Evolutionary conservation across 2,329 filamentous ascomycete genomes (phyloP), one percentile per base, ranked within the genome.

Genomic region (Lomentospora prolificans): DNA sequence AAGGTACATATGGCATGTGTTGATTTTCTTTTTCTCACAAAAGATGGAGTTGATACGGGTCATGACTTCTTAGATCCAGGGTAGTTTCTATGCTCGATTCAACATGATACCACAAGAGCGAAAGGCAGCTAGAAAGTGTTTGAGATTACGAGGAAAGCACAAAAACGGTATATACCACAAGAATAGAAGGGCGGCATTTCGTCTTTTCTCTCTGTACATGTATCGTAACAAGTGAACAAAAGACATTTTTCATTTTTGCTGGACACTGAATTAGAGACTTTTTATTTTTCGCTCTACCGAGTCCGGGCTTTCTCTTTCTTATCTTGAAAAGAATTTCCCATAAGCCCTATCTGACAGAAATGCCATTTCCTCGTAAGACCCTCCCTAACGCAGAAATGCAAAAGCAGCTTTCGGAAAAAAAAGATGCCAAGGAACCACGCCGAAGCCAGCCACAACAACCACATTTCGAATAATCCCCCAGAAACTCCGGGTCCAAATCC

Each of bases 401-500:
- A 56, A 50, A 56, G 30, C 48, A 51, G 46, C 46, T 31, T 50
- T 53, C 50, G 50, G 30, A 33, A 33, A 33, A n/a, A n/a, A 56
- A 56, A 51, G 48, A 56, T 55, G 53, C 53, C 53, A 50, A 33
- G 53, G 50, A 48, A 50, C 53, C 31, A 55, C 53, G 53, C 53
- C 53, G 53, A 50, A 48, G 53, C 53, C 53, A 36, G 50, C 53
- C 53, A 33, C 25, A 46, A 17, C 52, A 55, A 44, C n/a, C 24
- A 17, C 53, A 17, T 25, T 36, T 39, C 27, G 19, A 17, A 22
- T 44, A 9, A 22, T 7, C 31, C 48, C 22, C 31, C 27, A n/a
- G 22, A 48, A 48, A 48, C 19, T 22, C 46, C 12, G 46, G 24
- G 24, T 30, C 36, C 17, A 41, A 46, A 52, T 50, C 71, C 66